These are phyloP conservation scores for Tardiomyces depauwii DNA, from an alignment of 1,139 yeast genomes.

Conservation along the genomic window DNA sequence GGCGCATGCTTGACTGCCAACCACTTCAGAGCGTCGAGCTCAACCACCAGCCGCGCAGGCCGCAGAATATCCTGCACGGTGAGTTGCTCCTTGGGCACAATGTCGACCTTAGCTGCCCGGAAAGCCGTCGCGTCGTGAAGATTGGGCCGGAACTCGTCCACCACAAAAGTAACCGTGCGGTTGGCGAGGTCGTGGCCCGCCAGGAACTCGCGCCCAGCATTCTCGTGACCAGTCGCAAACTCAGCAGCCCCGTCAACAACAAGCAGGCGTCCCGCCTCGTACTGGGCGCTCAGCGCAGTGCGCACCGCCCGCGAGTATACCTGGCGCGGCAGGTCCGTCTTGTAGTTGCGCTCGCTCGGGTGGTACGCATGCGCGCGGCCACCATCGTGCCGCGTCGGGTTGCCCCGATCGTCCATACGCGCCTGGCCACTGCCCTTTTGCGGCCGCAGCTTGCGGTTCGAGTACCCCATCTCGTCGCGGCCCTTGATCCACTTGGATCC, in stretches of 20 bases:
- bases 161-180: conserved; percentile 57
- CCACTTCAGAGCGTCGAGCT: conserved; percentile 57
- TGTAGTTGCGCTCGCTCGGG: conserved; percentile 33
- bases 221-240: conserved; percentile 35
- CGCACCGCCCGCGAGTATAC: conserved; percentile 67
- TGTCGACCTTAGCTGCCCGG: conserved; percentile 44
- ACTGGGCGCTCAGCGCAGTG: conserved; percentile 72
- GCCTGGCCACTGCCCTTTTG: conserved; percentile 96
- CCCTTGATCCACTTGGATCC: conserved; percentile 83
- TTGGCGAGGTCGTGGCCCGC: conserved; percentile 42
- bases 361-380: conserved; percentile 79
- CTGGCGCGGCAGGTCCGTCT: conserved; percentile 69
- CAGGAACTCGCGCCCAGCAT: conserved; percentile 50
- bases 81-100: conserved; percentile 64
- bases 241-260: conserved; percentile 56
- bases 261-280: conserved; percentile 58
- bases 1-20: conserved; percentile 12
- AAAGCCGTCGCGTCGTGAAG: conserved; percentile 41
- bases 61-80: conserved; percentile 77
- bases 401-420: conserved; percentile 91
- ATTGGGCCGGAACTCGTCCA: conserved; percentile 40
- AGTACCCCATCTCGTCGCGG: conserved; percentile 77
- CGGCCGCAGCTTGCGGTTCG: conserved; percentile 70
- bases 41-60: conserved; percentile 70
- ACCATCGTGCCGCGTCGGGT: conserved; percentile 86